Percentiles rank a stretch among this genome's conserved stretches.
phyloP scores from a whole-genome alignment of 495 filamentous ascomycete species.

The Geopyxis carbonaria region DNA sequence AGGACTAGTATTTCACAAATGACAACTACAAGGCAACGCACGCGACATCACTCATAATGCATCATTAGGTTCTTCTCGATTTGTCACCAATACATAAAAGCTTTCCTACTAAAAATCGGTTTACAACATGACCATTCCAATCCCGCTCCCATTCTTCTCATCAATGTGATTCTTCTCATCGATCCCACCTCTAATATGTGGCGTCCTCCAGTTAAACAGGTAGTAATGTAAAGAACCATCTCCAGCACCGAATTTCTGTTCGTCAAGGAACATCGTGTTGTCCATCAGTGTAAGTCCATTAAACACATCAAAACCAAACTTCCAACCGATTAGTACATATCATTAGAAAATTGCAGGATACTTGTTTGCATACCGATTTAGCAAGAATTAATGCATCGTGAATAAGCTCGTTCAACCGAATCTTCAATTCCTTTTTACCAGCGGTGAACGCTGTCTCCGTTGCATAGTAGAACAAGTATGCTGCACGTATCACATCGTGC shows the following conservation, averaged over 20 bases:
- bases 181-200: conserved; percentile 64
- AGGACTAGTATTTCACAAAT: no score
- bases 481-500: conserved; percentile 60
- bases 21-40: no score
- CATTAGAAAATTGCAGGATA: neutral
- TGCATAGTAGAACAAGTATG: conserved; percentile 94
- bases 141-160: conserved; percentile 56
- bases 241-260: conserved; percentile 84
- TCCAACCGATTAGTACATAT: conserved; percentile 5
- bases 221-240: conserved; percentile 94
- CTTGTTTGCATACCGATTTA: conserved; percentile 39
- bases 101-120: no score
- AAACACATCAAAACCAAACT: conserved; percentile 83
- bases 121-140: conserved; percentile 75
- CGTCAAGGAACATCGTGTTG: conserved; percentile 77
- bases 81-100: no score
- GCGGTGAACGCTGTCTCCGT: conserved; percentile 54
- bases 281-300: conserved; percentile 87
- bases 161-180: conserved; percentile 60
- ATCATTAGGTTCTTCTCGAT: no score
- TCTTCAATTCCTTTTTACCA: conserved; percentile 39
- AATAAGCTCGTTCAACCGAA: conserved; percentile 56
- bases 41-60: no score
- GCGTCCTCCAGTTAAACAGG: conserved; percentile 85
- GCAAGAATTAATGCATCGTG: conserved; percentile 77